These are phyloP conservation scores for Cucurbita maxima DNA, from an alignment of 306 rosid genomes.

Conservation along the genomic window DNA sequence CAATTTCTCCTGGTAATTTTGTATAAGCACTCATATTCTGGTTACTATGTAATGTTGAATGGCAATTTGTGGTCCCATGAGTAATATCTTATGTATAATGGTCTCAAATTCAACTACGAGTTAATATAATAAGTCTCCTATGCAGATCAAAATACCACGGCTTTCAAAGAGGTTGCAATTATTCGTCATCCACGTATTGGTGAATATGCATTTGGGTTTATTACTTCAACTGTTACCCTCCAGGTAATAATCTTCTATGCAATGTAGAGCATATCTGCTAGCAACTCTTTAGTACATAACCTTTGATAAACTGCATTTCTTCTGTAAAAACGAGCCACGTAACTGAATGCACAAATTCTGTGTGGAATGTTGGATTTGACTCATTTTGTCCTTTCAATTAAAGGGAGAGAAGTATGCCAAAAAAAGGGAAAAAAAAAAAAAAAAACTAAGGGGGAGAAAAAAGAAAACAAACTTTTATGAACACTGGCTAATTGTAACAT, in stretches of 20 bases:
- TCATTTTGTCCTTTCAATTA: neutral
- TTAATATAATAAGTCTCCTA: neutral
- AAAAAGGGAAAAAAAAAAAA: too few species aligned
- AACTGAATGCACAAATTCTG: neutral
- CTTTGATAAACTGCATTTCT: neutral
- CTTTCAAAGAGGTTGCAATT: slow-evolving; percentile 89
- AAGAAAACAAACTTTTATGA: neutral
- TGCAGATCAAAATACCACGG: slow-evolving; percentile 84
- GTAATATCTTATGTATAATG: neutral
- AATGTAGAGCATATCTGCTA: neutral
- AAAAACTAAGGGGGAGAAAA: neutral
- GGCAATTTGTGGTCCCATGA: neutral
- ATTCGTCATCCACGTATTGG: slow-evolving; percentile 82
- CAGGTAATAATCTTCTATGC: slow-evolving; percentile 30
- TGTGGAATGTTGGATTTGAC: neutral
- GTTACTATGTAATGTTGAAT: neutral
- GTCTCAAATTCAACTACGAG: neutral
- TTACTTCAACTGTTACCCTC: slow-evolving; percentile 52
- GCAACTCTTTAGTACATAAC: neutral
- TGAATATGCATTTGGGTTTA: slow-evolving; percentile 46
- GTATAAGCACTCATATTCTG: neutral
- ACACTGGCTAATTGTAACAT: neutral
- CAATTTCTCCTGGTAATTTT: slow-evolving; percentile 70
- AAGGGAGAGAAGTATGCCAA: too few species aligned
- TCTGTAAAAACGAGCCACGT: neutral